Conservation (phyloP, 2,329 filamentous ascomycete species). For the Diaporthe citriasiana region DNA sequence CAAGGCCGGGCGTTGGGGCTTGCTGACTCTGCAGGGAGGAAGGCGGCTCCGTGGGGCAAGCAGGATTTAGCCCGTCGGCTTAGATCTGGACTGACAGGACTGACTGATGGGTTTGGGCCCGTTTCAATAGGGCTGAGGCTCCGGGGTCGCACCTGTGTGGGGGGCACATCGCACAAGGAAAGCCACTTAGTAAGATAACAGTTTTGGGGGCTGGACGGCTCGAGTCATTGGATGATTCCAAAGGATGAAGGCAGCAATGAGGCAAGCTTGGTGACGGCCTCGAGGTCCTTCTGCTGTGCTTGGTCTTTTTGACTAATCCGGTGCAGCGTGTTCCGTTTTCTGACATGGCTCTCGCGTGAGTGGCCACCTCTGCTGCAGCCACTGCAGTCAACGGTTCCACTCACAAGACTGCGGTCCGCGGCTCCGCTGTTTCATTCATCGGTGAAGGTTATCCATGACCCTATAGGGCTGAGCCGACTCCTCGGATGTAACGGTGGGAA, state of each 20-base stretch:
- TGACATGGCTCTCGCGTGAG: background rate
- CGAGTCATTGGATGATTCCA: conserved; percentile 21
- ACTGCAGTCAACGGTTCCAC: background rate
- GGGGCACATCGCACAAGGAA: background rate
- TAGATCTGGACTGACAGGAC: conserved; percentile 10
- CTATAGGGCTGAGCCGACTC: conserved; percentile 32
- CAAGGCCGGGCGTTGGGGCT: conserved; percentile 10
- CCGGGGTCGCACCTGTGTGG: background rate
- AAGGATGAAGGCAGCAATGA: background rate
- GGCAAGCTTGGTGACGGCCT: background rate
- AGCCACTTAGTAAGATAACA: conserved; percentile 20
- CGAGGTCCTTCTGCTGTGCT: background rate
- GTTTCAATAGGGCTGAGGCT: conserved; percentile 25
- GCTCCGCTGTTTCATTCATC: conserved; percentile 29
- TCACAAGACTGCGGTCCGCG: conserved; percentile 8
- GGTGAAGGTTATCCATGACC: conserved; percentile 15
- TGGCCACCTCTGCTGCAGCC: too few relatives aligned
- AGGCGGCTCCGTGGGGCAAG: background rate
- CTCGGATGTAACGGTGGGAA: conserved; percentile 29
- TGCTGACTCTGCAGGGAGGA: conserved; percentile 29
- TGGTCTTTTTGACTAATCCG: conserved; percentile 18
- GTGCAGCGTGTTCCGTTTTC: background rate
- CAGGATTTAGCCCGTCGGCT: conserved; percentile 7
- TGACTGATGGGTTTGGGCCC: background rate
- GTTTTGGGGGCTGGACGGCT: background rate